Conservation (phyloP, 2,329 filamentous ascomycete genomes). For the Curvularia spicifera region DNA sequence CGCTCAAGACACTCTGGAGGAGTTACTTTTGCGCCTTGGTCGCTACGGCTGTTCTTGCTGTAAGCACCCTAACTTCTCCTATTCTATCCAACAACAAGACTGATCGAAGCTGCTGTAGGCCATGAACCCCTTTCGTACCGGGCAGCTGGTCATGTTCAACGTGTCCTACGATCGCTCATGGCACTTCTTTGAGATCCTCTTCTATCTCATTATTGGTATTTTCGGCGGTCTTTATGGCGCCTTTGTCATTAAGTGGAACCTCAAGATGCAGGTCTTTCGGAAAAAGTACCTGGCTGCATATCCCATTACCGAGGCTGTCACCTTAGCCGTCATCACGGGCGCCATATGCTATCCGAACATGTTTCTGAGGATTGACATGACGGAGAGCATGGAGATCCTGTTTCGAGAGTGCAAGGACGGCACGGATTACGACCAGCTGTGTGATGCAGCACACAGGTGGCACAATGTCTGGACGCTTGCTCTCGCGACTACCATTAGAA, state of each 20-base stretch:
- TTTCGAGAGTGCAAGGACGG: slow-evolving; percentile 91
- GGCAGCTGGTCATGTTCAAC: slow-evolving; percentile 98
- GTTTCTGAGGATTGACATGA: slow-evolving; percentile 97
- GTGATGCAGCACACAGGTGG: slow-evolving; percentile 78
- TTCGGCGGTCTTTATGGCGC: slow-evolving; percentile 96
- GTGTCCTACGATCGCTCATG: slow-evolving; percentile 93
- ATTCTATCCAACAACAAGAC: not conserved
- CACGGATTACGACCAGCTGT: slow-evolving; percentile 88
- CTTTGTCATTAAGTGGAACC: slow-evolving; percentile 97
- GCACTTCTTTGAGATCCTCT: slow-evolving; percentile 96
- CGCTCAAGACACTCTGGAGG: slow-evolving; percentile 95
- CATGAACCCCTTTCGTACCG: slow-evolving; percentile 97
- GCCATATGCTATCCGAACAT: slow-evolving; percentile 97
- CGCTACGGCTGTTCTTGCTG: slow-evolving; percentile 85
- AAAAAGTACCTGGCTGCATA: slow-evolving; percentile 89
- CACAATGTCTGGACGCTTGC: slow-evolving; percentile 79
- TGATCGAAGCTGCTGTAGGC: slow-evolving; percentile 54
- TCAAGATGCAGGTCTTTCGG: slow-evolving; percentile 87
- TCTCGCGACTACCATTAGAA: slow-evolving; percentile 79
- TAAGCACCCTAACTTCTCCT: slow-evolving; percentile 41
- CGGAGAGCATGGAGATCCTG: slow-evolving; percentile 97
- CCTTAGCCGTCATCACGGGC: slow-evolving; percentile 82
- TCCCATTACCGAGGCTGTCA: slow-evolving; percentile 82
- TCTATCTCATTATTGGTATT: slow-evolving; percentile 88
- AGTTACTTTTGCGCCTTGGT: slow-evolving; percentile 98